Conservation (phyloP, 2,329 filamentous ascomycete species). For the Colletotrichum tanaceti region DNA sequence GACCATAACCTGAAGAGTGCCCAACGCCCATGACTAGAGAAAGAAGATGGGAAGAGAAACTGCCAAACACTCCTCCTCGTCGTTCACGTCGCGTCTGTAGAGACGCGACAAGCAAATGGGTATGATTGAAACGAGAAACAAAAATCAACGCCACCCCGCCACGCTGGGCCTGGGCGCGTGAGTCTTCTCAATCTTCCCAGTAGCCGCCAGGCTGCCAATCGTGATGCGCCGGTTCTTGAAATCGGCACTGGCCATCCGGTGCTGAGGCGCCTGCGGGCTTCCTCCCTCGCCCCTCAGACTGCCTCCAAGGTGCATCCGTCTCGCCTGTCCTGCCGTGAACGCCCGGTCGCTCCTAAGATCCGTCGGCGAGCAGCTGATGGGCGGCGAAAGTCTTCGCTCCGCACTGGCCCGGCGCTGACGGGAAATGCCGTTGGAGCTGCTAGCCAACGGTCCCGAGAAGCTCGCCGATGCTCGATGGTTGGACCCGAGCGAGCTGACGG, state of each 20-base stretch:
- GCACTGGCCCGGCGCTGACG: constrained; percentile 62
- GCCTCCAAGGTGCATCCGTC: constrained; percentile 67
- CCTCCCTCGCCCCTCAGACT: constrained; percentile 48
- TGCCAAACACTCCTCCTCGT: constrained; percentile 5
- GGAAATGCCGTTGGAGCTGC: constrained; percentile 67
- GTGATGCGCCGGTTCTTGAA: constrained; percentile 41
- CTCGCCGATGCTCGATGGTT: constrained; percentile 45
- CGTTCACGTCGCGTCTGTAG: background rate
- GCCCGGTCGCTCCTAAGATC: constrained; percentile 52
- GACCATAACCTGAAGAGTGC: constrained; percentile 11
- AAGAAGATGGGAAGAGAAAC: background rate
- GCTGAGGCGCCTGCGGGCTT: constrained; percentile 40
- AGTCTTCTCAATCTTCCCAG: constrained; percentile 37
- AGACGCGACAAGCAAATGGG: constrained; percentile 26
- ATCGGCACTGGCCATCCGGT: constrained; percentile 39
- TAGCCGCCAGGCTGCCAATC: constrained; percentile 37
- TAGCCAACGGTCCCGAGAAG: constrained; percentile 59
- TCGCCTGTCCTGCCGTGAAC: constrained; percentile 66
- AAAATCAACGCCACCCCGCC: constrained; percentile 57
- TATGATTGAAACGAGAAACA: constrained; percentile 28
- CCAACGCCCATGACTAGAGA: constrained; percentile 28
- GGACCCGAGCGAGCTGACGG: constrained; percentile 45
- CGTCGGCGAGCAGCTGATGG: constrained; percentile 63
- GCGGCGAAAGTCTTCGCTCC: constrained; percentile 64
- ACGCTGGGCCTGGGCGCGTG: constrained; percentile 34